Base-by-base conservation (phyloP, 352 stramenopile species). In the Plasmopara viticola region DNA sequence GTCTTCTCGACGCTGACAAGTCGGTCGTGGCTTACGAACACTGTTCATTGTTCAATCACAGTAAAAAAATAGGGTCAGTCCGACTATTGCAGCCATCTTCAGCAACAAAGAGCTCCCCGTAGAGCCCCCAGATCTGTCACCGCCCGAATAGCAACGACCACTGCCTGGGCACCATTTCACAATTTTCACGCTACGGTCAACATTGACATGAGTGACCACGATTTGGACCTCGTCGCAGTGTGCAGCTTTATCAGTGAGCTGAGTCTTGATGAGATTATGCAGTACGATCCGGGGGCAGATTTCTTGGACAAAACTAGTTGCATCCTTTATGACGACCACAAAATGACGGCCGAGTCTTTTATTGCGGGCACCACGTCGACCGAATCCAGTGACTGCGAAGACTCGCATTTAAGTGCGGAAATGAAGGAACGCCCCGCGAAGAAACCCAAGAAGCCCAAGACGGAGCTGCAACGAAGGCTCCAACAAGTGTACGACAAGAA, bases 211-310 rank as follows among this genome's bases (percentile, higher is more conserved):
- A 38, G 13, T 42, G 13, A 42, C 42, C 30, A 38, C n/a, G 57
- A 64, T 17, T 15, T 43, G 31, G 57, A 69, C 13, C 52, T 69
- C 33, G 13, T 37, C 9, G 48, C 61, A 15, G 51, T 70, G 40
- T 58, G 35, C 56, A 65, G n/a, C 10, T 70, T 70, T 42, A 48
- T 70, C 25, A 60, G 59, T 17, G 58, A 66, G 0, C 35, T 66
- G 53, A 62, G 54, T 33, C 44, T 70, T 4, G 53, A 63, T 35
- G 62, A 70, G 41, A 60, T 70, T 44, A 56, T 66, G n/a, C 48
- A 45, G 9, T 56, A 55, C n/a, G 44, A 38, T 0, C 8, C 51
- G 15, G 40, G 17, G 18, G 47, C 25, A 35, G 34, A 2, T 47
- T 8, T 17, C 28, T 50, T 25, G 15, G 6, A 9, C 13, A 39